Conservation (phyloP, 352 stramenopile genomes). For the Phytopythium cucurbitacearum region DNA sequence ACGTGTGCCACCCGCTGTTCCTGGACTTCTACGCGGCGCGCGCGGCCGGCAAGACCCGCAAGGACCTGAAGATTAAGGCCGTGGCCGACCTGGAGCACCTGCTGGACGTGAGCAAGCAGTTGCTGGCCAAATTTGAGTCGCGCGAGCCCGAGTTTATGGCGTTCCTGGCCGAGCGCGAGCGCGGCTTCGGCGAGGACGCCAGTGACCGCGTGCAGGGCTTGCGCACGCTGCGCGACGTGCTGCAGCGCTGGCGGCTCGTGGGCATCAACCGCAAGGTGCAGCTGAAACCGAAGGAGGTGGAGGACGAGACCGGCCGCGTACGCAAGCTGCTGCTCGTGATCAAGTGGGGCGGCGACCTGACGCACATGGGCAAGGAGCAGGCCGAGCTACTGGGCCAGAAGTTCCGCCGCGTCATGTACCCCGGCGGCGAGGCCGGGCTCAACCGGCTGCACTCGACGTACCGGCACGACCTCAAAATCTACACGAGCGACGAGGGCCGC, state of each 20-base stretch:
- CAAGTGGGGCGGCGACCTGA: constrained; percentile 99
- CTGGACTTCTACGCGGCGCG: constrained; percentile 78
- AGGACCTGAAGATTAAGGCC: constrained; percentile 87
- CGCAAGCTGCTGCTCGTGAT: constrained; percentile 97
- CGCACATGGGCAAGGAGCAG: constrained; percentile 95
- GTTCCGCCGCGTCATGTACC: constrained; percentile 89
- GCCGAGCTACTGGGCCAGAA: constrained; percentile 92
- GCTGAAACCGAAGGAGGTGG: constrained; percentile 75
- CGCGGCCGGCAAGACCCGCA: constrained; percentile 54
- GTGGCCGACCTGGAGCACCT: constrained; percentile 76
- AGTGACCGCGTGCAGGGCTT: constrained; percentile 81
- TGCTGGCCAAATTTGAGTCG: constrained; percentile 63
- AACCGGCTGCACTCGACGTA: constrained; percentile 99
- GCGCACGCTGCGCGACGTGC: constrained; percentile 76
- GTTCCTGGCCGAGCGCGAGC: constrained; percentile 62
- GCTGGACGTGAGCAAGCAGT: constrained; percentile 69
- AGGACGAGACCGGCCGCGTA: constrained; percentile 37
- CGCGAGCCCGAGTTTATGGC: constrained; percentile 54
- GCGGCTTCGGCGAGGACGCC: constrained; percentile 52
- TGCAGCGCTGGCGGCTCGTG: constrained; percentile 95
- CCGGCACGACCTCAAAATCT: constrained; percentile 99
- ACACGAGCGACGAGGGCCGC: constrained; percentile 98
- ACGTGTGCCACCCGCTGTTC: constrained; percentile 88
- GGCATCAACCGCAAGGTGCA: constrained; percentile 99
- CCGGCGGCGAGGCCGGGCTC: constrained; percentile 91